phyloP scores from a whole-genome alignment of 306 rosid species.

The Trifolium repens region DNA sequence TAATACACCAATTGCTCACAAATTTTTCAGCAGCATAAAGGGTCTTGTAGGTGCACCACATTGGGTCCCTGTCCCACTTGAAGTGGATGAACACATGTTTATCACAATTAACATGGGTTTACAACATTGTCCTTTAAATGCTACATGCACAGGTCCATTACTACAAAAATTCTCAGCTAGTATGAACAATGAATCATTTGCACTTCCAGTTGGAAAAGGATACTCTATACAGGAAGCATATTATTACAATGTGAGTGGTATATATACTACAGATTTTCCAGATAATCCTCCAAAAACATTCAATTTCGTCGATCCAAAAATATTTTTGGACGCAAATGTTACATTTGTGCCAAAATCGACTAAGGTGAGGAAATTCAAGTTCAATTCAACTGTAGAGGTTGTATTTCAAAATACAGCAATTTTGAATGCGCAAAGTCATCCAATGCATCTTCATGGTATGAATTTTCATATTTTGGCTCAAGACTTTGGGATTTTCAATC shows the following conservation, averaged over 20 bases:
- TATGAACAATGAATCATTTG: constrained; percentile 73
- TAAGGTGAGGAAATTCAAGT: constrained; percentile 55
- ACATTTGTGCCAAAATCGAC: constrained; percentile 55
- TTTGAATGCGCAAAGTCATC: constrained; percentile 28
- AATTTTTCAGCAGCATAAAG: constrained; percentile 47
- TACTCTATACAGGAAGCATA: constrained; percentile 64
- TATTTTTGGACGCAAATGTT: neutral
- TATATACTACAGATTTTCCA: constrained; percentile 57
- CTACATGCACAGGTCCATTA: constrained; percentile 44
- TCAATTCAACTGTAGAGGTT: constrained; percentile 63
- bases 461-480: constrained; percentile 40
- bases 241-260: constrained; percentile 37
- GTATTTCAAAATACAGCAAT: constrained; percentile 65
- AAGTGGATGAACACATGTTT: constrained; percentile 63
- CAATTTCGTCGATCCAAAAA: constrained; percentile 49
- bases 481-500: constrained; percentile 47
- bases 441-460: constrained; percentile 31
- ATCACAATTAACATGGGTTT: constrained; percentile 46
- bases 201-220: constrained; percentile 45
- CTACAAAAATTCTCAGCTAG: constrained; percentile 47
- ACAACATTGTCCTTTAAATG: constrained; percentile 40
- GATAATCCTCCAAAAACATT: constrained; percentile 47
- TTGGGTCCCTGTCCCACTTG: constrained; percentile 57
- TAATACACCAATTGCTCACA: constrained; percentile 55
- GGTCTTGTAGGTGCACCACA: constrained; percentile 49